Conservation (phyloP, 495 filamentous ascomycete species). For the Aspergillus diversus region DNA sequence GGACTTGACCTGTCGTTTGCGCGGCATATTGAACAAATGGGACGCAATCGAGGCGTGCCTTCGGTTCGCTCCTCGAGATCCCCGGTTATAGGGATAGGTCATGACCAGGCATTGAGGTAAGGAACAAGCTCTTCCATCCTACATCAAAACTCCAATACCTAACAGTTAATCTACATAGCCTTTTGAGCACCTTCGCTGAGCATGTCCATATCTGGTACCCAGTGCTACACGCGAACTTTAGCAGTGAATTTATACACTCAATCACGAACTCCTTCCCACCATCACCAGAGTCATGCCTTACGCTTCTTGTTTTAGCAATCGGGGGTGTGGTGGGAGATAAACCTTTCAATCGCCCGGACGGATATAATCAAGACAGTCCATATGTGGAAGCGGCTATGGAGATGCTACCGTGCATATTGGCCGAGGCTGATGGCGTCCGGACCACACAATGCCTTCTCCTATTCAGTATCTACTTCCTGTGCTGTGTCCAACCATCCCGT, state of each 20-base stretch:
- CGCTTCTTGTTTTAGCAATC: slow-evolving; percentile 9
- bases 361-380: background rate
- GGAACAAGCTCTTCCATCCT: background rate
- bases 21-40: background rate
- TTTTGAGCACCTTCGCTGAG: slow-evolving; percentile 2
- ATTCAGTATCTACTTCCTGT: slow-evolving; percentile 12
- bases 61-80: background rate
- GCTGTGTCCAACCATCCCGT: slow-evolving; percentile 3
- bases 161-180: background rate
- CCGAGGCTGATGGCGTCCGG: background rate
- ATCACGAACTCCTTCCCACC: background rate
- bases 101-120: background rate
- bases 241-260: slow-evolving; percentile 8
- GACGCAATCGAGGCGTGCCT: background rate
- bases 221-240: slow-evolving; percentile 10
- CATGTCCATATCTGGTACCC: slow-evolving; percentile 16
- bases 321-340: slow-evolving; percentile 3
- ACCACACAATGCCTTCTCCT: slow-evolving; percentile 14
- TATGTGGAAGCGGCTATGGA: slow-evolving; percentile 16
- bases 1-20: background rate
- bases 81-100: background rate
- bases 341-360: background rate
- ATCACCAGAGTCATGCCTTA: slow-evolving; percentile 10
- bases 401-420: slow-evolving; percentile 6
- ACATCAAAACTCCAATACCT: background rate